Evolutionary conservation across 2,329 filamentous ascomycete genomes (phyloP), one percentile per base, ranked within the genome.

Genomic region (Calonectria pseudoturangicola): DNA sequence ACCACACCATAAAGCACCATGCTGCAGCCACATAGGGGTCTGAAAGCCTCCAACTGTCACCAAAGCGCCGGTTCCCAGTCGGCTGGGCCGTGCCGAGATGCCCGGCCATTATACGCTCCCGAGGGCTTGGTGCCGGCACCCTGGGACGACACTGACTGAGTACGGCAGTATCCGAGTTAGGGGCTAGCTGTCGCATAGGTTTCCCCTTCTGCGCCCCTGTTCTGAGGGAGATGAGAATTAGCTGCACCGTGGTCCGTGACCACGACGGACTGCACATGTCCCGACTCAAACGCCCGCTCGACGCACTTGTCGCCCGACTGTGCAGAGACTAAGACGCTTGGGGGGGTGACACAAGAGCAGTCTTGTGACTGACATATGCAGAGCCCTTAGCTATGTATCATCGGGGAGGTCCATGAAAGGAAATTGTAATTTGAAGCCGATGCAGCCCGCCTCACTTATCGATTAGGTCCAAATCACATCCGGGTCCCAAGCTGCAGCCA

Each of bases 361-460:
- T 58, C 54, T 21, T 25, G 54, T 58, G 54, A 58, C 33, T n/a
- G 33, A 12, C 33, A 58, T 58, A 58, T 39, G 54, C 33, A n/a
- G 15, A 21, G 7, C n/a, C 16, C 50, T 33, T 18, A n/a, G 28
- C n/a, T 18, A 18, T 56, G 18, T 33, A 21, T n/a, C 4, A 27
- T 28, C 15, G 30, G 30, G 9, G 30, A 5, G 9, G 25, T 56
- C 33, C 54, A 36, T 5, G 21, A 58, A 21, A 5, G 54, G 54
- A 25, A 58, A 58, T 58, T 39, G 54, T 39, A 27, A 58, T 25
- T 58, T 58, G 30, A 7, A 45, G 8, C 9, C 18, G 5, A 45
- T 45, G 30, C n/a, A 39, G 54, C 33, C 10, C 33, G 33, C 54
- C 54, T 58, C 54, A 39, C 18, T 58, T 36, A 58, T 54, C 54